Conservation (phyloP, 108 stramenopile genomes). For the Pseudonitzschia delicatissima region DNA sequence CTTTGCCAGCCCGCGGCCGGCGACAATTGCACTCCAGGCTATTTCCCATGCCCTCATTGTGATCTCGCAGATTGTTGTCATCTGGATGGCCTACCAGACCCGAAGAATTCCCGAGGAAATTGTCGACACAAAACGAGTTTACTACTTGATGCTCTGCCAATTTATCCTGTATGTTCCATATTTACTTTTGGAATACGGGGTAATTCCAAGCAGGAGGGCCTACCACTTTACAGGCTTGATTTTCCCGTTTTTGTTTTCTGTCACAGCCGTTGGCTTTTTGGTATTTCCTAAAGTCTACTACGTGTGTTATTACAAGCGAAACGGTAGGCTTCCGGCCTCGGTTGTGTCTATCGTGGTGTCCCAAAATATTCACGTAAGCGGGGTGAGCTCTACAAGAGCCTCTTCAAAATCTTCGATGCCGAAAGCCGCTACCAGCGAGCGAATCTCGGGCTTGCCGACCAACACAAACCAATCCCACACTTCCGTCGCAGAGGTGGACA, state of each 20-base stretch:
- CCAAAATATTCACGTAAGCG: too few relatives aligned
- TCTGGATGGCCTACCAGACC: constrained; percentile 3
- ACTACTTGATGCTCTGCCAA: background rate
- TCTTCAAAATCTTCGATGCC: too few relatives aligned
- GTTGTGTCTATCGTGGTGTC: too few relatives aligned
- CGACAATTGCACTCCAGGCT: background rate
- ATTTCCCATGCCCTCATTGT: background rate
- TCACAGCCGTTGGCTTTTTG: background rate
- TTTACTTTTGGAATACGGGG: background rate
- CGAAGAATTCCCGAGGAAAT: constrained; percentile 1
- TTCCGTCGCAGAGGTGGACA: too few relatives aligned
- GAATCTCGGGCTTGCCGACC: too few relatives aligned
- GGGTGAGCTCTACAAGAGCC: too few relatives aligned
- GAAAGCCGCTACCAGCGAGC: too few relatives aligned
- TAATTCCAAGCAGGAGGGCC: too few relatives aligned
- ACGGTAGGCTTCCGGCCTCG: background rate
- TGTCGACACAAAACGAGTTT: background rate
- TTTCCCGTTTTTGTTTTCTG: background rate
- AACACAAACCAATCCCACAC: too few relatives aligned
- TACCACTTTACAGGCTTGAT: background rate
- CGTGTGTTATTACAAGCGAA: background rate
- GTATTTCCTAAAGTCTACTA: constrained; percentile 1
- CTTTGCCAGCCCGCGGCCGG: background rate
- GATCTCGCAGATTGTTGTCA: background rate
- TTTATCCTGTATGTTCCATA: background rate